Percentiles rank a stretch among this genome's conserved stretches.
Evolutionary conservation across 176 grass and related monocot genomes (phyloP).

Genomic region (Triticum timopheevii): DNA sequence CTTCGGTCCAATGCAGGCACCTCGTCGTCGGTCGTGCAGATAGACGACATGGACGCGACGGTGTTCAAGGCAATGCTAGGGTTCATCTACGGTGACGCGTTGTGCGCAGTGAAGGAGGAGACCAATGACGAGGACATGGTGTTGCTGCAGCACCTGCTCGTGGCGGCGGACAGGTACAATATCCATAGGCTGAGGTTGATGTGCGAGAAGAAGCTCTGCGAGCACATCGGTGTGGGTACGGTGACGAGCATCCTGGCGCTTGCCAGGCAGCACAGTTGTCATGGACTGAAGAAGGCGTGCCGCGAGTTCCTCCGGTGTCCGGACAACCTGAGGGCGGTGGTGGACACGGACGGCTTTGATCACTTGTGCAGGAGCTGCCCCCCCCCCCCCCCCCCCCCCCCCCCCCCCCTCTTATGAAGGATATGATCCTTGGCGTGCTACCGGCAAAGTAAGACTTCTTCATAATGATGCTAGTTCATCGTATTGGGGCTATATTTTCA

Average conservation of each 20-base stretch:
- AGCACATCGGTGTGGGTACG: neutral
- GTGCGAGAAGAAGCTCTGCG: neutral
- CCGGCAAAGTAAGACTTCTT: too few relatives aligned
- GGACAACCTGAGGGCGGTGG: neutral
- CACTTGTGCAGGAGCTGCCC: neutral
- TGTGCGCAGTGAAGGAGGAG: neutral
- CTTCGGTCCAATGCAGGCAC: slow-evolving; percentile 24
- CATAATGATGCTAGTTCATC: too few relatives aligned
- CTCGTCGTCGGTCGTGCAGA: neutral
- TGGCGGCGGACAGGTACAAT: neutral
- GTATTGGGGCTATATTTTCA: too few relatives aligned
- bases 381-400: too few relatives aligned
- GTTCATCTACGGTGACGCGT: neutral
- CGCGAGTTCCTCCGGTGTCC: neutral
- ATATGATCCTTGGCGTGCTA: too few relatives aligned
- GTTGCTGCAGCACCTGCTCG: neutral
- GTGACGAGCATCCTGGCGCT: neutral
- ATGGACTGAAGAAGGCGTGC: neutral
- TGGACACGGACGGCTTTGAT: neutral
- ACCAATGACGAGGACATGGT: too few relatives aligned
- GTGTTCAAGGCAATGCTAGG: neutral
- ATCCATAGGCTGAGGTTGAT: neutral
- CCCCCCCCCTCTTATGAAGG: neutral
- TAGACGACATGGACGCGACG: neutral
- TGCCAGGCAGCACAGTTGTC: neutral